Base-by-base conservation (phyloP, 352 stramenopile species). In the Elongisporangium anandrum region DNA sequence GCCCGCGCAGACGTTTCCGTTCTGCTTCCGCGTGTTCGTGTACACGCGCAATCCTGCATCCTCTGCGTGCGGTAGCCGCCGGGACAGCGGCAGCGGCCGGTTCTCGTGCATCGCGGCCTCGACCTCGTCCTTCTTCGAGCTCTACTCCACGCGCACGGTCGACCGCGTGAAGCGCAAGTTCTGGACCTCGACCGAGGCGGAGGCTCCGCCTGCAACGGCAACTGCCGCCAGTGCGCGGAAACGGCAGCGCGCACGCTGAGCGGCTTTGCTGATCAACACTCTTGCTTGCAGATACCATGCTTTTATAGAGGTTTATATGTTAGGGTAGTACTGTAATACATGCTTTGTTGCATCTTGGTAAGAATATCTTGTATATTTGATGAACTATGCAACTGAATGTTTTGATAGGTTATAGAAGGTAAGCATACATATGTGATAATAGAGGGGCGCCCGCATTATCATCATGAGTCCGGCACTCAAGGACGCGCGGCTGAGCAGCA, bases 21-120 rank as follows among this genome's bases (percentile, higher is more conserved):
- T 95, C 57, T 95, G 85, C 66, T 95, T 93, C 58, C 83, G 83
- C 49, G 71, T 95, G 17, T 89, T 90, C 59, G 75, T 89, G 53
- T 90, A 90, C 56, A 70, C 62, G 9, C 73, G 72, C 29, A 52
- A 67, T 16, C 6, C 19, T 52, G 22, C 49, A 2, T 5, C 9
- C 29, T 41, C 29, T 3, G 24, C 24, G 3, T 34, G 3, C 7
- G 51, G 72, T 26, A 57, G 57, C 12, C 38, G 50, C 50, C 38
- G 21, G 15, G 54, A 34, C 17, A 47, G 20, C 24, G 19, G 12
- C 34, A 23, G n/a, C 20, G 47, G 22, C 13, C 16, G 48, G 50
- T 92, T 77, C 52, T 62, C 62, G 7, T 95, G 85, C 58, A 62
- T 88, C n/a, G 72, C 83, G 21, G 67, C 72, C 49, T 65, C 73